Percentiles rank a stretch among this genome's conserved stretches.
phyloP scores from a whole-genome alignment of 805 yeast species.

The Yarrowia bubula region DNA sequence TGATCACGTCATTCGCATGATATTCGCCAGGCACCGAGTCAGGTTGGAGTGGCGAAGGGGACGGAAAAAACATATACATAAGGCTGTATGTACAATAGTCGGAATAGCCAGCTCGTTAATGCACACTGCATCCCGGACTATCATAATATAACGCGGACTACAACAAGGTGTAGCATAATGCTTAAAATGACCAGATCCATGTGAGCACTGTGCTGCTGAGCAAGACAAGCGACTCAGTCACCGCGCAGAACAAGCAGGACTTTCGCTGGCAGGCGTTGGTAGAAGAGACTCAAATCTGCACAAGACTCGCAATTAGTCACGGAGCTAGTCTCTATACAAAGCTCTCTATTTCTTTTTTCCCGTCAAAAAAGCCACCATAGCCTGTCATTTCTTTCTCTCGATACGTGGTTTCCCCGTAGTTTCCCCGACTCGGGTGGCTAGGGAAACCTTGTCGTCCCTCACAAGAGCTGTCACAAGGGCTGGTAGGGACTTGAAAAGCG shows the following conservation, averaged over 20 bases:
- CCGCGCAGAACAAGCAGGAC: neutral
- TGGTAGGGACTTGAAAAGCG: neutral
- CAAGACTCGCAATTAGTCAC: neutral
- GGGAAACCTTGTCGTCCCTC: neutral
- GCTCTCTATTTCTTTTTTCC: neutral
- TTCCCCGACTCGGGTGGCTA: constrained; percentile 10
- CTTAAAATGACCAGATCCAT: constrained; percentile 6
- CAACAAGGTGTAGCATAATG: neutral
- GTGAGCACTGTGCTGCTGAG: neutral
- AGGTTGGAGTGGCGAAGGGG: neutral
- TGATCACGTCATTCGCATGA: neutral
- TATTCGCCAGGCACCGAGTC: neutral
- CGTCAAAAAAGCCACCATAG: neutral
- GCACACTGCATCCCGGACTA: neutral
- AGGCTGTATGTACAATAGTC: no score
- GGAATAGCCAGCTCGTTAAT: neutral
- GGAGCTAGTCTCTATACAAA: neutral
- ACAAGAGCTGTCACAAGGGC: constrained; percentile 20
- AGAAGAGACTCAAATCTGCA: neutral
- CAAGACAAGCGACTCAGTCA: neutral
- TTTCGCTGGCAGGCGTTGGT: neutral
- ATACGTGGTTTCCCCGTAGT: constrained; percentile 18
- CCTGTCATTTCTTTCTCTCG: neutral
- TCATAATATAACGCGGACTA: neutral
- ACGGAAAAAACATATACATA: no score